Conservation (phyloP, 805 yeast genomes). For the Pichia californica region DNA sequence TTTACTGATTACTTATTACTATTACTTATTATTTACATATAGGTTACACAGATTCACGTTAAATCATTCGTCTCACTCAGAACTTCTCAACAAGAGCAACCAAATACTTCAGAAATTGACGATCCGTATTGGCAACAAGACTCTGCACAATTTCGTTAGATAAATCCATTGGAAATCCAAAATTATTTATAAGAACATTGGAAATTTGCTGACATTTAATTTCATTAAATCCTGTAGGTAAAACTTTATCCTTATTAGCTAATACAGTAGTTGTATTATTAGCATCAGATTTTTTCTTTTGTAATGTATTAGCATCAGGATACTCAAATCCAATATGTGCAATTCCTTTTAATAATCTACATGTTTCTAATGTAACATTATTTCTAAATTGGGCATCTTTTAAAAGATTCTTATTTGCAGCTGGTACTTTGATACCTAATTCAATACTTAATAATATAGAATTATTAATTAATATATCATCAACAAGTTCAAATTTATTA, state of each 20-base stretch:
- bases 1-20: too few species aligned
- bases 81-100: slow-evolving; percentile 26
- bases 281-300: slow-evolving; percentile 12
- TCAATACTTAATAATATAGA: slow-evolving; percentile 66
- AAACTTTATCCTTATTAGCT: slow-evolving; percentile 32
- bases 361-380: slow-evolving; percentile 62
- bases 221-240: slow-evolving; percentile 22
- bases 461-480: slow-evolving; percentile 61
- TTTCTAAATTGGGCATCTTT: slow-evolving; percentile 77
- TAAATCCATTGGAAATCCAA: slow-evolving; percentile 56
- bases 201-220: slow-evolving; percentile 26
- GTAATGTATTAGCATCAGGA: slow-evolving; percentile 25
- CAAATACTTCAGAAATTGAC: slow-evolving; percentile 68
- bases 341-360: slow-evolving; percentile 60
- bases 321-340: slow-evolving; percentile 31
- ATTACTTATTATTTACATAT: too few species aligned
- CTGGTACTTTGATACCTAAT: slow-evolving; percentile 65
- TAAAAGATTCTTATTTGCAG: slow-evolving; percentile 33
- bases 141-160: slow-evolving; percentile 56
- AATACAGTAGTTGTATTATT: background rate
- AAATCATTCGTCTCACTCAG: too few species aligned
- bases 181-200: slow-evolving; percentile 40
- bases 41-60: too few species aligned
- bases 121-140: slow-evolving; percentile 48
- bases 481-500: slow-evolving; percentile 55